These are phyloP conservation scores for Penicillium sp. DNA, from an alignment of 2,329 filamentous ascomycete species.

Conservation along the genomic window DNA sequence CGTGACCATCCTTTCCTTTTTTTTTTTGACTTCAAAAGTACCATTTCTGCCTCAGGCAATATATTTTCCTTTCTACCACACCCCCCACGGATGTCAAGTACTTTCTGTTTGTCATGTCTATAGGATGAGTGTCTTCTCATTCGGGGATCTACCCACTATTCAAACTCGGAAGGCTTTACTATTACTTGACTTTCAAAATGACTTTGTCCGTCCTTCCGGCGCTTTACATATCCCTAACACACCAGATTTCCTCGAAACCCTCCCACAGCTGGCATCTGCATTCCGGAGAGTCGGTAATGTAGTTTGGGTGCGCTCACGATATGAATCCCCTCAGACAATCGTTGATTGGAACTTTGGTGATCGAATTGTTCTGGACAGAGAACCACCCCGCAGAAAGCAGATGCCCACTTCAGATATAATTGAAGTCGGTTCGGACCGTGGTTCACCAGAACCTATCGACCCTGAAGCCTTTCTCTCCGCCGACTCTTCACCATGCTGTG, in stretches of 20 bases:
- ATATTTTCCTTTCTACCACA: too few relatives aligned
- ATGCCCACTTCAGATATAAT: constrained; percentile 20
- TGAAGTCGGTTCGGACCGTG: constrained; percentile 20
- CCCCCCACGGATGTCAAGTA: neutral
- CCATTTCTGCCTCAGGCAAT: constrained; percentile 1
- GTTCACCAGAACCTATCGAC: constrained; percentile 30
- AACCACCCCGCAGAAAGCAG: constrained; percentile 9
- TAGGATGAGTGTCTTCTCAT: constrained; percentile 34
- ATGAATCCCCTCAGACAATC: constrained; percentile 59
- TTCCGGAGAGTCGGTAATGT: constrained; percentile 74
- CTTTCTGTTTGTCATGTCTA: constrained; percentile 23
- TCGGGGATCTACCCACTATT: constrained; percentile 46
- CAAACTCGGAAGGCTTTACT: constrained; percentile 69
- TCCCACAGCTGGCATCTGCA: constrained; percentile 63
- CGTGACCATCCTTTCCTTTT: neutral
- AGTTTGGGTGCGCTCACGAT: constrained; percentile 81
- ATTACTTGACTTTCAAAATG: constrained; percentile 84
- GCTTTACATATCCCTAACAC: constrained; percentile 65
- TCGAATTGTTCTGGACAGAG: constrained; percentile 41
- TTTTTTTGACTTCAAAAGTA: neutral
- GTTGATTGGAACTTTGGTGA: constrained; percentile 52
- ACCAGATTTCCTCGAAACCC: constrained; percentile 64
- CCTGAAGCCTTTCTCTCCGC: constrained; percentile 45
- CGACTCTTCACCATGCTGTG: constrained; percentile 38
- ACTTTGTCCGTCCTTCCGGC: constrained; percentile 71